These are phyloP conservation scores for Curvularia eragrostidis DNA, from an alignment of 2,329 filamentous ascomycete genomes.

Conservation along the genomic window DNA sequence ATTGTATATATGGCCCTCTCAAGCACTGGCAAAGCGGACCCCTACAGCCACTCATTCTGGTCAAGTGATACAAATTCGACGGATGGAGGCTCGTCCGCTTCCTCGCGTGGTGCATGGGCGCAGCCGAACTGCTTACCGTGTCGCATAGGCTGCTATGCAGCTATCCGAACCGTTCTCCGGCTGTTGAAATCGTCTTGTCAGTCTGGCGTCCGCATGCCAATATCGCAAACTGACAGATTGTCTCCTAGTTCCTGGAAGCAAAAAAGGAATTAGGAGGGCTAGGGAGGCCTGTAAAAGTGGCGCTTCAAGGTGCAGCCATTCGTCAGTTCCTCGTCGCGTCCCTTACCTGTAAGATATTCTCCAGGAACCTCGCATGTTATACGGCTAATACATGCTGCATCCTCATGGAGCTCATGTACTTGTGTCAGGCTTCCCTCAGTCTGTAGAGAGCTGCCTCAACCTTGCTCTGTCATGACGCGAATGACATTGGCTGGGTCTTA, in stretches of 20 bases:
- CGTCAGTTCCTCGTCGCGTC: not conserved
- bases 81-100: conserved; percentile 36
- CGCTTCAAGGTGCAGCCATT: conserved; percentile 13
- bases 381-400: conserved; percentile 22
- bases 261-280: conserved; percentile 4
- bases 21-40: conserved; percentile 28
- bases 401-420: conserved; percentile 21
- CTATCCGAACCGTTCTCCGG: conserved; percentile 30
- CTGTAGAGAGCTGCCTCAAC: conserved; percentile 15
- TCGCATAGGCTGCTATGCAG: conserved; percentile 34
- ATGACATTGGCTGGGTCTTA: conserved; percentile 36
- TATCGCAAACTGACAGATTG: conserved; percentile 11
- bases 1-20: conserved; percentile 18
- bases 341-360: conserved; percentile 23
- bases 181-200: conserved; percentile 35
- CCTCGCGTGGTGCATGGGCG: conserved; percentile 44
- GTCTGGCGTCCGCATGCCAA: conserved; percentile 17
- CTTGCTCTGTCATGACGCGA: conserved; percentile 27
- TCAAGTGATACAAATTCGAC: conserved; percentile 36
- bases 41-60: conserved; percentile 24
- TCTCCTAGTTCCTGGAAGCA: conserved; percentile 8
- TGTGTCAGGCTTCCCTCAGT: conserved; percentile 18
- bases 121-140: conserved; percentile 36
- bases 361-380: conserved; percentile 40
- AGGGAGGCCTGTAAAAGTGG: conserved; percentile 20